These are phyloP conservation scores for Ogataea ganodermae DNA, from an alignment of 805 yeast genomes.

Conservation along the genomic window DNA sequence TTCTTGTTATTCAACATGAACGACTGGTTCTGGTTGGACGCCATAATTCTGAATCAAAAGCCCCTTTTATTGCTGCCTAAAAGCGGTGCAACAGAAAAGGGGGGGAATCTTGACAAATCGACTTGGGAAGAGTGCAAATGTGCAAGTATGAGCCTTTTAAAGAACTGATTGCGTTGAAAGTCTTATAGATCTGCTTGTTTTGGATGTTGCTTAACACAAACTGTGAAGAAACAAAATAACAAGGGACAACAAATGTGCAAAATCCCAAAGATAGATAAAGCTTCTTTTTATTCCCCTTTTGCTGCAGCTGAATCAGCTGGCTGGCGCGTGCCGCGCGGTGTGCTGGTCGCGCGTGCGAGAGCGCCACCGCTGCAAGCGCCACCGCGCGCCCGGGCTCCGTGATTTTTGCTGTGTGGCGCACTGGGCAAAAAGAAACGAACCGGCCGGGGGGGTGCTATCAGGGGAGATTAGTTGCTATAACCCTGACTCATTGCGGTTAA, in stretches of 20 bases:
- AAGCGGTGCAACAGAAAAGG: not conserved
- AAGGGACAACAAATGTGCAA: not conserved
- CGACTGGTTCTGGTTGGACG: constrained; percentile 16
- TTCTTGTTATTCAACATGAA: constrained; percentile 21
- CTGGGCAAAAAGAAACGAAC: not conserved
- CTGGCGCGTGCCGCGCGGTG: constrained; percentile 8
- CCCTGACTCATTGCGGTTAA: not conserved
- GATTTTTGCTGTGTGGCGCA: not conserved
- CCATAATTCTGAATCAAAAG: constrained; percentile 2
- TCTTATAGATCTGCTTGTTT: too few species aligned
- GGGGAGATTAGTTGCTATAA: too few species aligned
- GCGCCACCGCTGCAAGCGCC: not conserved
- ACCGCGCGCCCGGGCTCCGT: not conserved
- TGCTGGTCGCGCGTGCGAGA: too few species aligned
- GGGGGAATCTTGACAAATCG: not conserved
- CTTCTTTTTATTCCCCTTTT: constrained; percentile 7
- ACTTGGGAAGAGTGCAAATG: too few species aligned
- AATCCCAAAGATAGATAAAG: constrained; percentile 3
- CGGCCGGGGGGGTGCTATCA: not conserved
- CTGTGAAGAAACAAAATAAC: not conserved
- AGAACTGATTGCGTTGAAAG: too few species aligned
- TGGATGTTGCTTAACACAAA: too few species aligned
- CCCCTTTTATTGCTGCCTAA: not conserved
- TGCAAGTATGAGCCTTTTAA: too few species aligned
- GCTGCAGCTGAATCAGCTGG: constrained; percentile 1